Evolutionary conservation across 208 protist species (phyloP), one percentile per base, ranked within the genome.

Genomic region (Crithidia expoeki): DNA sequence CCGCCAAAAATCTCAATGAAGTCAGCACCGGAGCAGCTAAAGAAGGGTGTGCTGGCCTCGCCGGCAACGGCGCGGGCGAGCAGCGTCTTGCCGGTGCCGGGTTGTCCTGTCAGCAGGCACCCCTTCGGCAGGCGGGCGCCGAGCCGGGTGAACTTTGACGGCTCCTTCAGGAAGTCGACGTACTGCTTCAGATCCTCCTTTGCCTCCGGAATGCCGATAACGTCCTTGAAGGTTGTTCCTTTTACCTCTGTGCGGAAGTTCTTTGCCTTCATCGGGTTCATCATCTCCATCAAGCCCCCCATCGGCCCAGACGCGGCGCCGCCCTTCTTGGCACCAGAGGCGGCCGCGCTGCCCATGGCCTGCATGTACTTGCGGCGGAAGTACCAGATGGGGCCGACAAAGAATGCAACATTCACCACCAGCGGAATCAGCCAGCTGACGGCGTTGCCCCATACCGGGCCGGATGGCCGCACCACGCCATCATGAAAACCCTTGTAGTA

Each of bases 1-100:
- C 98, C 98, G 53, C 98, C 97, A 76, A 98, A 99, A 71, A 99
- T 98, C 74, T 99, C 98, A 32, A 99, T 95, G 72, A 99, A 99
- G 72, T 99, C 98, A 11, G 97, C 97, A 33, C 97, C 98, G 23
- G 88, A 95, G 72, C 98, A 96, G 62, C 87, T 94, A 66, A 99
- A 96, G 73, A 99, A 99, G 16, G 96, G 84, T 23, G 93, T 97
- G 68, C 79, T 89, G 9, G 96, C 93, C 75, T 99, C 97, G 32
- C 97, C 97, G 2, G 98, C 98, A 1, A 98, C 95, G 21, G 98
- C 98, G 21, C 95, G 95, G 2, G 98, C 98, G 14, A 99, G 83
- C 25, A 99, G 78, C 9, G 98, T 99, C 74, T 99, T 99, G 49
- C 98, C 98, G 1, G 98, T 99, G 59, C 98, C 98, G 17, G 98